Evolutionary conservation across 1,284 basidiomycete species (phyloP).

Genomic region (Microstroma glucosiphilum): DNA sequence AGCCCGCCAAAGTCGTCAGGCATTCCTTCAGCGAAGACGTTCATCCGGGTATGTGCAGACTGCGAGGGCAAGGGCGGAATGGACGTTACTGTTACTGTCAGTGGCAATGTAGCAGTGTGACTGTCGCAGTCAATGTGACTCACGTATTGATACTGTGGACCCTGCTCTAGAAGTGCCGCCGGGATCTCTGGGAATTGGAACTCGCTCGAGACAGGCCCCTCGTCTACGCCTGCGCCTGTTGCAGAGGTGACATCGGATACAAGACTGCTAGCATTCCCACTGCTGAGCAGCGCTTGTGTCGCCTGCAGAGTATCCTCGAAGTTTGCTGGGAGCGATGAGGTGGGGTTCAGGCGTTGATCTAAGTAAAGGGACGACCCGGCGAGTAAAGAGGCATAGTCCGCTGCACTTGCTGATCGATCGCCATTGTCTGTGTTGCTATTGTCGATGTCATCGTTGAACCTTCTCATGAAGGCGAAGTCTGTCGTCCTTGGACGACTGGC

Average conservation of each 20-base stretch:
- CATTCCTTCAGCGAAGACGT: slow-evolving; percentile 31
- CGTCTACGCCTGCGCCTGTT: neutral
- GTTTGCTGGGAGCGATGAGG: too few relatives aligned
- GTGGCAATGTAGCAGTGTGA: neutral
- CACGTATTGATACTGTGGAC: slow-evolving; percentile 45
- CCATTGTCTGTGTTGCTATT: too few relatives aligned
- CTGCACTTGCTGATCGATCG: too few relatives aligned
- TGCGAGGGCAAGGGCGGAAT: slow-evolving; percentile 9
- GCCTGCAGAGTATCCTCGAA: too few relatives aligned
- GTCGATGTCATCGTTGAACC: too few relatives aligned
- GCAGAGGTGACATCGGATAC: neutral
- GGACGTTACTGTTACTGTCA: neutral
- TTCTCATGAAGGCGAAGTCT: too few relatives aligned
- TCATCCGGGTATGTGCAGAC: slow-evolving; percentile 43
- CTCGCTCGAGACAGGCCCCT: neutral
- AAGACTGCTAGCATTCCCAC: too few relatives aligned
- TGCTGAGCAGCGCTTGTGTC: too few relatives aligned
- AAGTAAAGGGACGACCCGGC: too few relatives aligned
- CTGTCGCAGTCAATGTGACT: slow-evolving; percentile 15
- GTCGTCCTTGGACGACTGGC: too few relatives aligned
- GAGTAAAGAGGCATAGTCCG: too few relatives aligned
- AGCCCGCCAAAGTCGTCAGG: slow-evolving; percentile 6
- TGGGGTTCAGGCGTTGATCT: too few relatives aligned
- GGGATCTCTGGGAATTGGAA: slow-evolving; percentile 44
- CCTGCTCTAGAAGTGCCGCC: slow-evolving; percentile 36